Percentiles rank a stretch among this genome's conserved stretches.
These are phyloP conservation scores for Aureobasidium namibiae DNA, from an alignment of 2,329 filamentous ascomycete species.

Conservation along the genomic window DNA sequence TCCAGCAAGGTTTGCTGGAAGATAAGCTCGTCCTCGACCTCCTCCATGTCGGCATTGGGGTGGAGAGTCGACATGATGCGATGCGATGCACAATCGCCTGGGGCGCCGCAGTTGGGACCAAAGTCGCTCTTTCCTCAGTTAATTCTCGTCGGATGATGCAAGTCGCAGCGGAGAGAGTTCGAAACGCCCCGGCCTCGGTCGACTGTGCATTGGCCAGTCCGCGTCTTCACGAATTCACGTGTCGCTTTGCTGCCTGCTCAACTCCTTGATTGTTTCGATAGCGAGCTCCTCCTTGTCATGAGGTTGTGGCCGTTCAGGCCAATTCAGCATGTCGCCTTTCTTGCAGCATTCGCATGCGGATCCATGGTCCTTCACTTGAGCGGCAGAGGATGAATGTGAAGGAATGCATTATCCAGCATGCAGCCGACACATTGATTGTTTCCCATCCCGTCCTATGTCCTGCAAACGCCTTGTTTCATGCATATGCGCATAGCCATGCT, in stretches of 20 bases:
- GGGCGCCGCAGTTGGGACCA: neutral
- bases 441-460: neutral
- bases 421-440: neutral
- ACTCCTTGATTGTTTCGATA: neutral
- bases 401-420: neutral
- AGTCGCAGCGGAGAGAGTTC: neutral
- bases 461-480: neutral
- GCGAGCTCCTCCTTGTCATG: no score
- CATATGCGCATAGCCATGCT: neutral
- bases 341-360: neutral
- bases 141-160: slow-evolving; percentile 2
- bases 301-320: no score
- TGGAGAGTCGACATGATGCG: slow-evolving; percentile 18
- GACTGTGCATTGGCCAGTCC: neutral
- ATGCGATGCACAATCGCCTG: neutral
- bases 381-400: no score
- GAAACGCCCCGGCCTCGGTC: neutral
- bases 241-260: neutral
- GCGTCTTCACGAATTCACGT: neutral
- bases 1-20: slow-evolving; percentile 25
- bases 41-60: slow-evolving; percentile 15
- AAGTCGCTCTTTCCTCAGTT: slow-evolving; percentile 6
- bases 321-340: neutral
- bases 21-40: slow-evolving; percentile 27
- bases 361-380: neutral